Conservation (phyloP, 116 monocot genomes). For the Posidonia oceanica region DNA sequence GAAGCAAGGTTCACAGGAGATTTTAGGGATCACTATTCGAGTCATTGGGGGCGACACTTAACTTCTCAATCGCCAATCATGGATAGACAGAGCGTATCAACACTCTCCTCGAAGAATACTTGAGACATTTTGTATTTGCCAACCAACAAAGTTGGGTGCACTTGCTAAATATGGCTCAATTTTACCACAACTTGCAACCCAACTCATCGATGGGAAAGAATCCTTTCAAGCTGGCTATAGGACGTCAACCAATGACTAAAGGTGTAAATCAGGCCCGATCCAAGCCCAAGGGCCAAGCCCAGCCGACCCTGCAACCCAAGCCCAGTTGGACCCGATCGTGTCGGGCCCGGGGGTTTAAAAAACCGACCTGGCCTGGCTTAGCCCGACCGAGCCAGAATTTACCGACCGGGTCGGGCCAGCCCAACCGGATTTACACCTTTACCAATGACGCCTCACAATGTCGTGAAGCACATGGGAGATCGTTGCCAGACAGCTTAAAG, state of each 20-base stretch:
- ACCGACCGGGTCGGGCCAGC: no score
- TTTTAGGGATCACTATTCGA: no score
- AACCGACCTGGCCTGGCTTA: no score
- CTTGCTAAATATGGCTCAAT: background rate
- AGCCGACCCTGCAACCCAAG: no score
- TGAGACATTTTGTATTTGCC: background rate
- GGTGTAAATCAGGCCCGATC: no score
- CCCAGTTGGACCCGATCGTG: no score
- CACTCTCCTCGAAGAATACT: background rate
- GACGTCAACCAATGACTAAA: background rate
- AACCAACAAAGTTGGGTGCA: background rate
- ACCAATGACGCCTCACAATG: background rate
- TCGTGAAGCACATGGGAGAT: background rate
- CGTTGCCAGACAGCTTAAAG: background rate
- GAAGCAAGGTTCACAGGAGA: background rate
- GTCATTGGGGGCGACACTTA: no score
- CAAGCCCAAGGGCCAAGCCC: no score
- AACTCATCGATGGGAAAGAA: background rate
- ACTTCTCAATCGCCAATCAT: no score
- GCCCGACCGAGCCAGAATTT: no score
- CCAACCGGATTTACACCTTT: no score
- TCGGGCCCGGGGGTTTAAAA: no score
- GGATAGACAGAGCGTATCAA: background rate
- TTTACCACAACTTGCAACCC: background rate
- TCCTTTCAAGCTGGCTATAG: background rate